Conservation (phyloP, 2,329 filamentous ascomycete genomes). For the Aspergillus novoparasiticus region DNA sequence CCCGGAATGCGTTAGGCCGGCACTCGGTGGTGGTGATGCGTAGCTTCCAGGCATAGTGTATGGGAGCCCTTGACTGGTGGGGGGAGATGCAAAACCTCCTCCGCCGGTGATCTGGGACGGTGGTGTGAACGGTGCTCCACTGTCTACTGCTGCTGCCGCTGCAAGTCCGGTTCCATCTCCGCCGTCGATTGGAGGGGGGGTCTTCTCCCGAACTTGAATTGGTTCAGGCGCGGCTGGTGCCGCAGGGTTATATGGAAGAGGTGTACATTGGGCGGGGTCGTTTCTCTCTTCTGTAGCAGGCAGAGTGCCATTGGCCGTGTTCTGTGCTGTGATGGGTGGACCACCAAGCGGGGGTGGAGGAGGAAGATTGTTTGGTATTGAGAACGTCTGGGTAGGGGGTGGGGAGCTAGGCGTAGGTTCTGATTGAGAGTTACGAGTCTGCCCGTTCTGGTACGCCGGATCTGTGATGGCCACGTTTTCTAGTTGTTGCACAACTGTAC, state of each 20-base stretch:
- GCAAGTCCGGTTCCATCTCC: constrained; percentile 49
- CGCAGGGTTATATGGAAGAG: constrained; percentile 67
- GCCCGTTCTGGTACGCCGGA: constrained; percentile 49
- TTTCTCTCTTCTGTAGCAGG: constrained; percentile 26
- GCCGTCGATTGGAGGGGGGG: constrained; percentile 63
- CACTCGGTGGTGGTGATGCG: constrained; percentile 40
- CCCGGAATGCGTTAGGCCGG: constrained; percentile 30
- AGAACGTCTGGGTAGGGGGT: constrained; percentile 20
- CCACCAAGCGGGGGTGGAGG: constrained; percentile 28
- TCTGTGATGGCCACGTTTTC: constrained; percentile 63
- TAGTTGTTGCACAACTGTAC: constrained; percentile 64
- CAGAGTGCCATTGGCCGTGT: constrained; percentile 12
- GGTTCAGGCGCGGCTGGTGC: constrained; percentile 67
- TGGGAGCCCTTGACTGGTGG: constrained; percentile 23
- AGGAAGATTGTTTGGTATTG: constrained; percentile 26
- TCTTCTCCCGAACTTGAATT: constrained; percentile 67
- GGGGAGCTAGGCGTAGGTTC: constrained; percentile 22
- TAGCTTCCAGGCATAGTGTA: constrained; percentile 32
- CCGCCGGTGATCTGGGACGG: constrained; percentile 28
- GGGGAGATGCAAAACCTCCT: constrained; percentile 26
- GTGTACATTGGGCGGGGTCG: constrained; percentile 45
- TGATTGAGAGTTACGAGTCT: constrained; percentile 42
- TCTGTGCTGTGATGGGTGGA: constrained; percentile 21
- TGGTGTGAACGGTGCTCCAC: constrained; percentile 35
- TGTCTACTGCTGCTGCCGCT: constrained; percentile 44